Evolutionary conservation across 805 yeast genomes (phyloP).

Genomic region (Metschnikowia drakensbergensis): DNA sequence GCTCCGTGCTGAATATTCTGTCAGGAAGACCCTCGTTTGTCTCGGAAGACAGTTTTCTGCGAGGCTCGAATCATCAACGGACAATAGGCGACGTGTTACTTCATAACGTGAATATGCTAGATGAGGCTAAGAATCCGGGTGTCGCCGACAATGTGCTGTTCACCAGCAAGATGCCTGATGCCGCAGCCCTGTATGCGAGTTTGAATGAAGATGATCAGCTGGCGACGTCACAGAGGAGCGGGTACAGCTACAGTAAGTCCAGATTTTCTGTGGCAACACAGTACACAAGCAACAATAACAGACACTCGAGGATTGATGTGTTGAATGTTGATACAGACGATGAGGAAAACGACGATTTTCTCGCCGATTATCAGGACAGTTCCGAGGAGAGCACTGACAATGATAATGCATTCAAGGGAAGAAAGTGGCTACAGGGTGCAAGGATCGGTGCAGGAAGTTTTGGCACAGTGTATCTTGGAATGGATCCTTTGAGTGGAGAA

Average conservation of each 20-base stretch:
- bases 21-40: conserved; percentile 20
- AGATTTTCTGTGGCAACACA: conserved; percentile 18
- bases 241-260: conserved; percentile 4
- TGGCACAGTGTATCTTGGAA: conserved; percentile 89
- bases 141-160: conserved; percentile 24
- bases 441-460: conserved; percentile 92
- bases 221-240: conserved; percentile 7
- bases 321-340: conserved; percentile 16
- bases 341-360: conserved; percentile 11
- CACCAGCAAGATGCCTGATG: conserved; percentile 25
- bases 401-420: conserved; percentile 23
- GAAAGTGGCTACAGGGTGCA: conserved; percentile 88
- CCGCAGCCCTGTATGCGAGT: conserved; percentile 9
- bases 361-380: conserved; percentile 30
- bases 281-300: conserved; percentile 21
- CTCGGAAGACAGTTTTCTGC: conserved; percentile 11
- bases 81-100: conserved; percentile 65
- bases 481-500: conserved; percentile 90
- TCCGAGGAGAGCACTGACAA: conserved; percentile 26
- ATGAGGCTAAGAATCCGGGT: conserved; percentile 34
- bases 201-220: conserved; percentile 7
- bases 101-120: conserved; percentile 54
- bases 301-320: conserved; percentile 45
- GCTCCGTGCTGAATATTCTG: conserved; percentile 13
- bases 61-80: conserved; percentile 22